Evolutionary conservation across 169 alveolate species (phyloP).

Genomic region (Plasmodium inui): DNA sequence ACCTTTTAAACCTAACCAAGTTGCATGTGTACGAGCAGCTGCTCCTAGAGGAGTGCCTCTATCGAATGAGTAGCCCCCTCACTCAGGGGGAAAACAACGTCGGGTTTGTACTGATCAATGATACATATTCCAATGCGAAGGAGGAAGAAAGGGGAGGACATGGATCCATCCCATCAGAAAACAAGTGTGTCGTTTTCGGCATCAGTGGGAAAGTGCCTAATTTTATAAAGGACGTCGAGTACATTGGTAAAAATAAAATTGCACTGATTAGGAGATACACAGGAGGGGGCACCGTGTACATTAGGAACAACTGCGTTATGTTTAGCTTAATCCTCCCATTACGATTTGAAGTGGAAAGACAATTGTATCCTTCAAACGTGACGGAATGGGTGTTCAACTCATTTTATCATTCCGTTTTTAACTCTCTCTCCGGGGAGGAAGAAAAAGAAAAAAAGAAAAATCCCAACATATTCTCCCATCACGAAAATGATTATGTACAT

Average conservation of each 20-base stretch:
- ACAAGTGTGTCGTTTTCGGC: constrained; percentile 80
- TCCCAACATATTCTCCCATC: neutral
- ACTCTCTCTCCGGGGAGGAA: neutral
- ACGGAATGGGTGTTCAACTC: constrained; percentile 46
- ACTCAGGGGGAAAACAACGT: constrained; percentile 33
- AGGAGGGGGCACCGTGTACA: constrained; percentile 87
- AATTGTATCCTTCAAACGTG: constrained; percentile 46
- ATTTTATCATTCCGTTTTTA: neutral
- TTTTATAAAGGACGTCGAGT: constrained; percentile 76
- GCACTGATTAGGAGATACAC: constrained; percentile 79
- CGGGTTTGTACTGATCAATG: constrained; percentile 46
- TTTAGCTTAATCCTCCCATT: constrained; percentile 80
- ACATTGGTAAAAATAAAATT: constrained; percentile 60
- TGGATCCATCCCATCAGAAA: neutral
- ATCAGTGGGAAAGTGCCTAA: constrained; percentile 77
- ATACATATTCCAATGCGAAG: constrained; percentile 1
- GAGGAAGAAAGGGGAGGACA: neutral
- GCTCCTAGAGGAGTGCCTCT: constrained; percentile 53
- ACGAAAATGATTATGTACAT: constrained; percentile 17
- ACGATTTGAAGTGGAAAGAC: constrained; percentile 33
- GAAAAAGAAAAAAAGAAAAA: neutral
- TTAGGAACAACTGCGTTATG: constrained; percentile 76
- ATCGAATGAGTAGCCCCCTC: constrained; percentile 28
- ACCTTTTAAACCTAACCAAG: constrained; percentile 24
- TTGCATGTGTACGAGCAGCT: constrained; percentile 69